phyloP scores from a whole-genome alignment of 805 yeast genomes.

The Candida wancherniae region DNA sequence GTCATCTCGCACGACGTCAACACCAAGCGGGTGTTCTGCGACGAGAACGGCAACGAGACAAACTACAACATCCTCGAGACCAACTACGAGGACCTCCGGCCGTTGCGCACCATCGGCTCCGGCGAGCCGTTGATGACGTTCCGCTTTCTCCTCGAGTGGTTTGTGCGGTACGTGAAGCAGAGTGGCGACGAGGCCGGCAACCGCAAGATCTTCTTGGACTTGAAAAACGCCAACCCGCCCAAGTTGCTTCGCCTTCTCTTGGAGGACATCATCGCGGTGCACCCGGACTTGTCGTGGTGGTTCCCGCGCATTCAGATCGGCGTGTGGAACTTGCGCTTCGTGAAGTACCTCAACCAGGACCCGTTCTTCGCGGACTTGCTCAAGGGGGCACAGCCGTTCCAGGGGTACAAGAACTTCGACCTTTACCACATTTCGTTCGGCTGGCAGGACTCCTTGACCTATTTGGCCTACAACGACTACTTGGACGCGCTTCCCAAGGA shows the following conservation, averaged over 20 bases:
- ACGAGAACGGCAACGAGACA: constrained; percentile 30
- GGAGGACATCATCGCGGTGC: constrained; percentile 25
- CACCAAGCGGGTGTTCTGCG: constrained; percentile 36
- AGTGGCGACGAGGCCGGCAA: constrained; percentile 8
- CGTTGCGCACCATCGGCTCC: constrained; percentile 24
- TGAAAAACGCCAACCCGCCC: constrained; percentile 37
- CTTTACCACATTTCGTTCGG: constrained; percentile 32
- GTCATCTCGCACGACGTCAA: constrained; percentile 38
- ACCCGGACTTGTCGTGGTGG: constrained; percentile 35
- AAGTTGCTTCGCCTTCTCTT: constrained; percentile 26
- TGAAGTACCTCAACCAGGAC: constrained; percentile 38
- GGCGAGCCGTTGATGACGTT: constrained; percentile 33
- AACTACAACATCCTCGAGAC: constrained; percentile 32
- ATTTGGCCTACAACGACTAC: constrained; percentile 33
- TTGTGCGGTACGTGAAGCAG: constrained; percentile 19
- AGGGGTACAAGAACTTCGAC: constrained; percentile 27
- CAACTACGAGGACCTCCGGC: constrained; percentile 22
- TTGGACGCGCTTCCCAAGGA: constrained; percentile 19
- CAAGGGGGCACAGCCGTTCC: background rate
- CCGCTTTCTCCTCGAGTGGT: constrained; percentile 31
- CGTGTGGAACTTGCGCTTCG: constrained; percentile 35
- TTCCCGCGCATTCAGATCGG: constrained; percentile 35
- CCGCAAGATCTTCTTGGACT: constrained; percentile 34
- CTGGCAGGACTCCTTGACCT: constrained; percentile 31
- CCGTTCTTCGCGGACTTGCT: constrained; percentile 27